Percentiles rank a stretch among this genome's conserved stretches.
Evolutionary conservation across 2,329 filamentous ascomycete genomes (phyloP).

Genomic region (Cordyceps fumosorosea): DNA sequence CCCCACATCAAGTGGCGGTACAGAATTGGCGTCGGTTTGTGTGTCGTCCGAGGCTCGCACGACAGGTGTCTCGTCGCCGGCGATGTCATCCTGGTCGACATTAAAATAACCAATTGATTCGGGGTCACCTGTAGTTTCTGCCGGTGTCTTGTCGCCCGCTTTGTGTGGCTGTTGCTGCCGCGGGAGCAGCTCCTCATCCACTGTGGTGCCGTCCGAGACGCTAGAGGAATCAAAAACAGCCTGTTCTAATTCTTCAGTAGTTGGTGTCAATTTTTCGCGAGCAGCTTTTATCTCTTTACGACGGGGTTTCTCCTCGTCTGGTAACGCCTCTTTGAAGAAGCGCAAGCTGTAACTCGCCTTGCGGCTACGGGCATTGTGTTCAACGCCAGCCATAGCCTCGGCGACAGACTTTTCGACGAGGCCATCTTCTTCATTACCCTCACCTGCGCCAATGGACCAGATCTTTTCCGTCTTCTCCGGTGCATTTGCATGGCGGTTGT

Average conservation of each 20-base stretch:
- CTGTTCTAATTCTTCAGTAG: slow-evolving; percentile 28
- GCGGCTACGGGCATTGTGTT: slow-evolving; percentile 57
- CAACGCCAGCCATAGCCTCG: slow-evolving; percentile 54
- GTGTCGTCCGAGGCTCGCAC: slow-evolving; percentile 14
- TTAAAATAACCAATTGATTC: slow-evolving; percentile 2
- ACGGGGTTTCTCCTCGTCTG: slow-evolving; percentile 49
- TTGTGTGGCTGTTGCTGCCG: not conserved
- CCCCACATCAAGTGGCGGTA: slow-evolving; percentile 12
- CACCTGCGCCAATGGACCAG: slow-evolving; percentile 55
- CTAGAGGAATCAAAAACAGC: not conserved
- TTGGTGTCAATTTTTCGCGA: slow-evolving; percentile 36
- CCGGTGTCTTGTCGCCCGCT: not conserved
- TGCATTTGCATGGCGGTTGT: slow-evolving; percentile 36
- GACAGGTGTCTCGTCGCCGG: slow-evolving; percentile 10
- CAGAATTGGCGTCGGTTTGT: not conserved
- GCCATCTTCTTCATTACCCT: slow-evolving; percentile 44
- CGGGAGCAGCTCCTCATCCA: not conserved
- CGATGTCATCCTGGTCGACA: not conserved
- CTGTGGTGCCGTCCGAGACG: slow-evolving; percentile 5
- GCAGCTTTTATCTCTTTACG: slow-evolving; percentile 40
- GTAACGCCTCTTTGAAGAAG: slow-evolving; percentile 60
- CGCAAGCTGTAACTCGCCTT: slow-evolving; percentile 62
- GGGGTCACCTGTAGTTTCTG: slow-evolving; percentile 16
- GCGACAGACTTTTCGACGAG: slow-evolving; percentile 60
- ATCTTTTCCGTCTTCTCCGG: slow-evolving; percentile 57